Percentiles rank a stretch among this genome's conserved stretches.
These are phyloP conservation scores for Collybia sordida DNA, from an alignment of 768 basidiomycete species.

Conservation along the genomic window DNA sequence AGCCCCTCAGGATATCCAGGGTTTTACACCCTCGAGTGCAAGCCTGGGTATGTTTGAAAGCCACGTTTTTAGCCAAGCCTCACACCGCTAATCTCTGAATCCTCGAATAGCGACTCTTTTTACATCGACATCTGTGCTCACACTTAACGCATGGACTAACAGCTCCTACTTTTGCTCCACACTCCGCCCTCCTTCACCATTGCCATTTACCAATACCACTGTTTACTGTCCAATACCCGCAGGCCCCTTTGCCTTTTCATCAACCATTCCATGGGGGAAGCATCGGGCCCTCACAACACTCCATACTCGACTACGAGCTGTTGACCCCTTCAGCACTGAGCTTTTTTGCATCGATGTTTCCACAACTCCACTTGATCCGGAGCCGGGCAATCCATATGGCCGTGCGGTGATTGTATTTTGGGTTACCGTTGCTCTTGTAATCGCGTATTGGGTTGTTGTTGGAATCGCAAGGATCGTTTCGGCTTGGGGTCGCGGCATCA, in stretches of 20 bases:
- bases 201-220: conserved; percentile 42
- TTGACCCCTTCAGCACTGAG: conserved; percentile 83
- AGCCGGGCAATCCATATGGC: conserved; percentile 62
- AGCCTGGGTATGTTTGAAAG: conserved; percentile 60
- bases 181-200: conserved; percentile 76
- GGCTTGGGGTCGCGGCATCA: conserved; percentile 77
- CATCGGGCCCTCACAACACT: conserved; percentile 81
- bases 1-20: conserved; percentile 58
- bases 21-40: conserved; percentile 55
- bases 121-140: conserved; percentile 77
- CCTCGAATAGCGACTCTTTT: conserved; percentile 74
- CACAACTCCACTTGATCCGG: conserved; percentile 74
- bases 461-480: conserved; percentile 79
- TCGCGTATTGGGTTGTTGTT: conserved; percentile 81
- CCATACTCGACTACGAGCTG: conserved; percentile 79
- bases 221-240: conserved; percentile 76
- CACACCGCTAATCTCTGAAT: conserved; percentile 12
- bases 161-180: conserved; percentile 75
- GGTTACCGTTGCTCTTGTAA: conserved; percentile 69
- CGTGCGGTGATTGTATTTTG: conserved; percentile 68
- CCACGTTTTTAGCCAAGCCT: conserved; percentile 6
- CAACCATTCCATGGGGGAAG: conserved; percentile 64
- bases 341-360: conserved; percentile 79
- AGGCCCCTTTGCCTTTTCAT: conserved; percentile 81
- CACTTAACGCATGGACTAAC: conserved; percentile 70